A percentile compares a stretch with the other conserved stretches of the same genome.
Evolutionary conservation across 2,329 filamentous ascomycete genomes (phyloP).

Genomic region (Stylonectria norvegica): DNA sequence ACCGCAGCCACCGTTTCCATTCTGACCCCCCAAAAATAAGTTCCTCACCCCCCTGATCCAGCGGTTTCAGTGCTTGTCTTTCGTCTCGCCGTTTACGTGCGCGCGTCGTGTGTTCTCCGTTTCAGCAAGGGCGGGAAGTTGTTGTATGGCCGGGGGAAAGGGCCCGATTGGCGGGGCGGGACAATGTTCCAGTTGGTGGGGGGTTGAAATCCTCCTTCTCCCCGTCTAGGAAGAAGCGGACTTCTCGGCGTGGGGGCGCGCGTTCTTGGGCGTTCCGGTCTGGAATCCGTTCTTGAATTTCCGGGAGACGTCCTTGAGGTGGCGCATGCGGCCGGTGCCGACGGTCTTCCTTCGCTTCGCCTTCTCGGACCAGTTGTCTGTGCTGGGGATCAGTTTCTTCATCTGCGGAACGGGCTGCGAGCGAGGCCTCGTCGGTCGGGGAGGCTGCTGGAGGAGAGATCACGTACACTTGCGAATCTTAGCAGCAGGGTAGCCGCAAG

Average conservation of each 20-base stretch:
- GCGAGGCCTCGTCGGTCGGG: conserved; percentile 1
- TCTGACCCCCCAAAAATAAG: too few species aligned
- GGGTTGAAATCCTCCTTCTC: too few species aligned
- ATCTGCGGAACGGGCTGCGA: conserved; percentile 1
- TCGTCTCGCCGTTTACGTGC: too few species aligned
- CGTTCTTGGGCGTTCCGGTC: conserved; percentile 79
- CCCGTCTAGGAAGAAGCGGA: too few species aligned
- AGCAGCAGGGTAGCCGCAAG: conserved; percentile 94
- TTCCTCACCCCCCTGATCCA: too few species aligned
- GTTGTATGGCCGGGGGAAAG: too few species aligned
- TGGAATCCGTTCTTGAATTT: conserved; percentile 99
- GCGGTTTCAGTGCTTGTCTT: too few species aligned
- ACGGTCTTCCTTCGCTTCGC: conserved; percentile 99
- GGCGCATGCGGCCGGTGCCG: conserved; percentile 92
- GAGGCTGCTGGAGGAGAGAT: conserved; percentile 1
- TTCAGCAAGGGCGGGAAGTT: too few species aligned
- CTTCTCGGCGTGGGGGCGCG: conserved; percentile 59
- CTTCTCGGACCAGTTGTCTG: conserved; percentile 99
- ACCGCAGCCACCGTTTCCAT: conserved; percentile 6
- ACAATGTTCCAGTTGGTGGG: too few species aligned
- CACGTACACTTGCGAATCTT: conserved; percentile 98
- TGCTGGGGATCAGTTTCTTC: conserved; percentile 21
- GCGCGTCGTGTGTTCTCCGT: too few species aligned
- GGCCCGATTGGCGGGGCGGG: too few species aligned
- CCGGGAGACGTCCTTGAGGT: conserved; percentile 88